Evolutionary conservation across 257 asterid genomes (phyloP).

Genomic region (Datura wrightii): DNA sequence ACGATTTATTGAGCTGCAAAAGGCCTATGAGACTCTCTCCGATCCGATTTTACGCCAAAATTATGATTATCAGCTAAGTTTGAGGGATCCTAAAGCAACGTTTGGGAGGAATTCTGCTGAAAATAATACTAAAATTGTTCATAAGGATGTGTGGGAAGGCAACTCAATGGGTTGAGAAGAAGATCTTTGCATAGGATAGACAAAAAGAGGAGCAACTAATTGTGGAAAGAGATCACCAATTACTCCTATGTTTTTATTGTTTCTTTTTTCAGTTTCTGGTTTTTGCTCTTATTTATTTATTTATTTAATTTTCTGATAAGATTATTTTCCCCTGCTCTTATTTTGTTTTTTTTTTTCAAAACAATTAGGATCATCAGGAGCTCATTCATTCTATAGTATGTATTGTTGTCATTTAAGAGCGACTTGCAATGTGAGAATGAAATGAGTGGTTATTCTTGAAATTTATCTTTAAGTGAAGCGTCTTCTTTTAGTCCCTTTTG

Average conservation of each 20-base stretch:
- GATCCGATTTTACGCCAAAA: constrained; percentile 43
- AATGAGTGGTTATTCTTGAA: neutral
- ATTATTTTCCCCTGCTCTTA: neutral
- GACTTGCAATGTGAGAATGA: neutral
- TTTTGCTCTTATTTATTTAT: neutral
- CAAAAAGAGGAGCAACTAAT: constrained; percentile 26
- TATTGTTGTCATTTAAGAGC: neutral
- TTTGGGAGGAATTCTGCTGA: neutral
- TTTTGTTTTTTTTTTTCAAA: neutral
- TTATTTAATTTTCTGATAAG: neutral
- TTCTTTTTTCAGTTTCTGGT: neutral
- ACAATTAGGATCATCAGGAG: neutral
- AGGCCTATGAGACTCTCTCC: constrained; percentile 54
- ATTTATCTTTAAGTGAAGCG: neutral
- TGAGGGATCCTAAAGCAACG: constrained; percentile 18
- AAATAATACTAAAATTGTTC: neutral
- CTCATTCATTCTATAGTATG: neutral
- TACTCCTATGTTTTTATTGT: neutral
- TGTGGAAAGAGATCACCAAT: neutral
- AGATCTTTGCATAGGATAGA: constrained; percentile 42
- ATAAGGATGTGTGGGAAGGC: constrained; percentile 58
- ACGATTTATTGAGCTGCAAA: constrained; percentile 47
- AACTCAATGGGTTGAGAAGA: constrained; percentile 45
- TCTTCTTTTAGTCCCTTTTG: neutral
- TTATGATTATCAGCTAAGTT: constrained; percentile 46